Base-by-base conservation (phyloP, 495 filamentous ascomycete genomes). In the Xylaria venustula region DNA sequence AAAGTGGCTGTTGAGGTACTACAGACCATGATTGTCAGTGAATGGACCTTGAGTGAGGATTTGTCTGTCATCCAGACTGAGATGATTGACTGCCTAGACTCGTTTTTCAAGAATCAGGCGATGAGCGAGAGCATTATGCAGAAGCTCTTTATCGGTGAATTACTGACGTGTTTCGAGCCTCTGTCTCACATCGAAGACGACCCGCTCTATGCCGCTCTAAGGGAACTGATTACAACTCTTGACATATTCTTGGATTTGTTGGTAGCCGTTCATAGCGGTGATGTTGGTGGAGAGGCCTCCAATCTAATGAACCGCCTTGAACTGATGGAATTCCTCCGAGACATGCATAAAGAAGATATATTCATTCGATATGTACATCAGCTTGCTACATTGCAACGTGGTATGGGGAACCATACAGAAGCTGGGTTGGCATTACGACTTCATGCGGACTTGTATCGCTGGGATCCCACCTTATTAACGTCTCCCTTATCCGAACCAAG, bases 291-390 rank as follows among this genome's bases (percentile, higher is more conserved):
- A 41, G 85, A 95, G 64, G 90, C 92, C 15, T 88, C 86, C 45
- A 83, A 87, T 59, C 84, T 92, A 50, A 87, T 95, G 69, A 90
- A 98, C 70, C 91, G 91, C 1, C 80, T 98, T 47, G 85, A 90
- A 66, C 75, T 98, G 37, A 97, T 98, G 94, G 91, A 97, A 64
- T 98, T 97, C 76, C 84, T 97, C 72, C 88, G 91, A 70, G 93
- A 97, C 70, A 94, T 97, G 91, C 90, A 93, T 64, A 95, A 95
- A 68, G 92, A 96, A 71, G 92, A 97, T 69, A 97, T 97, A 62
- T 99, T 93, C 71, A 90, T 97, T 64, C 88, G 92, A 58, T 98
- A 98, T 69, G 93, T 98, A 23, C 95, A 99, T 68, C 92, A 97
- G 71, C 81, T 99, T 2, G 90, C 92, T 12, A 79, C 87, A 50